A percentile compares a stretch with the other conserved stretches of the same genome.
Conservation (phyloP, 805 yeast species). For the Nakazawaea populi region DNA sequence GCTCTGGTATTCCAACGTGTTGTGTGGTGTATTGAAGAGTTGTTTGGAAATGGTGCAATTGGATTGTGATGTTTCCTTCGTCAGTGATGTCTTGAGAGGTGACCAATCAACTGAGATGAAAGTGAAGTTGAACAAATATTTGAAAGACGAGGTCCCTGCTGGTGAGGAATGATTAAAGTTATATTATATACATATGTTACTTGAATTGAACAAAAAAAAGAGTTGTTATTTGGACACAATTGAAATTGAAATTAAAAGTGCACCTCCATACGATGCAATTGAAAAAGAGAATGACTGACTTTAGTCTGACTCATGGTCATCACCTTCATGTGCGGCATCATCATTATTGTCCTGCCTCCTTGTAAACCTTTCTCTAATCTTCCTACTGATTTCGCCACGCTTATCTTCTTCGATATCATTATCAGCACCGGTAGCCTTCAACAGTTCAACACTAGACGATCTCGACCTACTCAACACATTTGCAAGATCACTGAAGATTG, state of each 20-base stretch:
- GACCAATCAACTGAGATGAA: constrained; percentile 76
- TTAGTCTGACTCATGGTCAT: background rate
- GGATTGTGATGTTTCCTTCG: constrained; percentile 78
- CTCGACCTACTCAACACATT: background rate
- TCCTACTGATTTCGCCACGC: background rate
- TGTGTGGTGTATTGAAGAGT: constrained; percentile 87
- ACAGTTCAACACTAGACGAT: constrained; percentile 1
- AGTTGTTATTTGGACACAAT: too few relatives aligned
- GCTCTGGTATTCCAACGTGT: constrained; percentile 88
- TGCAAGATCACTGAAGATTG: constrained; percentile 24
- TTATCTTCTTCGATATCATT: background rate
- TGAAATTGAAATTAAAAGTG: too few relatives aligned
- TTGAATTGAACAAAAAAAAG: too few relatives aligned
- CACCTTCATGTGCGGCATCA: background rate
- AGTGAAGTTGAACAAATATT: constrained; percentile 60
- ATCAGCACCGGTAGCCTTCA: background rate
- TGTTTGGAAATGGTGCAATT: constrained; percentile 94
- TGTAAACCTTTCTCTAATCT: constrained; percentile 4
- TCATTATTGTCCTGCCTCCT: background rate
- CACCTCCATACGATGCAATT: too few relatives aligned
- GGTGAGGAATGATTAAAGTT: constrained; percentile 61
- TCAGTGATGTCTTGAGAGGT: constrained; percentile 78
- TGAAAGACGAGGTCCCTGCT: constrained; percentile 94
- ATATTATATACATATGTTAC: background rate
- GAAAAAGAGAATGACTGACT: too few relatives aligned